Percentiles rank a stretch among this genome's conserved stretches.
Conservation (phyloP, 371 early-diverging fungal species). For the Actinomortierella wolfii region DNA sequence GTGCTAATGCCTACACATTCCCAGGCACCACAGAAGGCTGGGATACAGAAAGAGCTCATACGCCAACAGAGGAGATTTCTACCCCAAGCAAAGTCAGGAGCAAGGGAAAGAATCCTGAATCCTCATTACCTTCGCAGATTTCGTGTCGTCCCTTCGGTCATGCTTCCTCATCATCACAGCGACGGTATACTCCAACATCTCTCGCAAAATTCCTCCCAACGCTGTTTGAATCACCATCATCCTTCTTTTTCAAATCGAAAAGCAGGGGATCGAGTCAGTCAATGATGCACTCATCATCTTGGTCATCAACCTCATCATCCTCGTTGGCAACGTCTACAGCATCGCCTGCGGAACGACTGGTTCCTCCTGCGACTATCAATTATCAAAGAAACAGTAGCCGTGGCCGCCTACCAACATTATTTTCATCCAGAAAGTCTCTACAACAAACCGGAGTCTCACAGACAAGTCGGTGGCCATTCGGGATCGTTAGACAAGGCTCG, state of each 20-base stretch:
- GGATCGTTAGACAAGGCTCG: no score
- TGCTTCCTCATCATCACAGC: not conserved
- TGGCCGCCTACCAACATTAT: not conserved
- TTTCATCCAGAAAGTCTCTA: no score
- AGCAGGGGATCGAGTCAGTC: not conserved
- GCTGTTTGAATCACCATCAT: constrained; percentile 8
- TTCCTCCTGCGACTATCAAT: not conserved
- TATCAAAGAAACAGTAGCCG: constrained; percentile 1
- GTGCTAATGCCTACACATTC: constrained; percentile 27
- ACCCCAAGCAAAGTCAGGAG: no score
- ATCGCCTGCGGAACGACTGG: not conserved
- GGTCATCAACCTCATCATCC: constrained; percentile 1
- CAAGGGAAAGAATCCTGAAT: no score
- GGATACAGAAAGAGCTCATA: no score
- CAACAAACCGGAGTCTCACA: no score
- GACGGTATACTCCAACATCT: not conserved
- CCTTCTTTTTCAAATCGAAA: constrained; percentile 9
- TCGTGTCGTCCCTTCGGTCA: no score
- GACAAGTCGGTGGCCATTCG: no score
- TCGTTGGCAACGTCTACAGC: not conserved
- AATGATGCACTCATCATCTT: not conserved
- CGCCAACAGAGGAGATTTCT: no score
- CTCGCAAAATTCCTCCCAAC: constrained; percentile 7
- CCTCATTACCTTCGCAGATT: no score
- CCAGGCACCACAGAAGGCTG: no score